Percentiles rank a stretch among this genome's conserved stretches.
phyloP scores from a whole-genome alignment of 176 grass and related monocot genomes.

The Aegilops longissima region DNA sequence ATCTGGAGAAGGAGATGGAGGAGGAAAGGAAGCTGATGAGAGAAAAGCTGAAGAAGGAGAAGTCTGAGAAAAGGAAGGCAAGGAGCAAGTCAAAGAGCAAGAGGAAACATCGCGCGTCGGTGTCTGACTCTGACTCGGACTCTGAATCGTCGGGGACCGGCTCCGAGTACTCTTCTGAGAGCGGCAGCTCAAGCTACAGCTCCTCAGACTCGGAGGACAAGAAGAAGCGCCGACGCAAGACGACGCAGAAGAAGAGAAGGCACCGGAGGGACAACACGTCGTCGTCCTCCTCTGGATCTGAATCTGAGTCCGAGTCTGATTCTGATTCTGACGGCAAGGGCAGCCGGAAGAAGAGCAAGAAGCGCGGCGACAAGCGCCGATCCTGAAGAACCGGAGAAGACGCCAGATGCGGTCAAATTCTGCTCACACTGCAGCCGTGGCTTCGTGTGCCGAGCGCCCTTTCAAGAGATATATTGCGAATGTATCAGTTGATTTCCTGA shows the following conservation, averaged over 20 bases:
- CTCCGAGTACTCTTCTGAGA: constrained; percentile 65
- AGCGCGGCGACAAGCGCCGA: neutral
- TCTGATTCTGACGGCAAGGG: neutral
- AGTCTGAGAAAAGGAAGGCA: constrained; percentile 30
- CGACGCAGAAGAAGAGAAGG: constrained; percentile 20
- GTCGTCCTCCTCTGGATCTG: neutral
- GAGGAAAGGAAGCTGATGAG: constrained; percentile 40
- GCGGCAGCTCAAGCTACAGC: constrained; percentile 61
- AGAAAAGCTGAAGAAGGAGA: constrained; percentile 35
- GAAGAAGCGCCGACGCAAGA: constrained; percentile 12
- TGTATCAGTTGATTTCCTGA: neutral
- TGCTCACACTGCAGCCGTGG: neutral
- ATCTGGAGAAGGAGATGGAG: constrained; percentile 56
- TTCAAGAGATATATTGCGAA: neutral
- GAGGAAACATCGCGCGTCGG: constrained; percentile 56
- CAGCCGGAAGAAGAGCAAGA: constrained; percentile 8
- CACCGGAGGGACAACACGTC: neutral
- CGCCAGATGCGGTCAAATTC: neutral
- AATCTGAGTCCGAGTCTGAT: neutral
- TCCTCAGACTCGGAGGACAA: constrained; percentile 41
- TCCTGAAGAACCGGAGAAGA: neutral
- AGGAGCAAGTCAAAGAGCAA: constrained; percentile 77
- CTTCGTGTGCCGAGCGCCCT: neutral
- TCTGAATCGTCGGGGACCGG: constrained; percentile 59
- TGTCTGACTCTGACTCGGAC: constrained; percentile 60